Evolutionary conservation across 2,329 filamentous ascomycete genomes (phyloP).

Genomic region (Graphilbum ipis-grandicollis): DNA sequence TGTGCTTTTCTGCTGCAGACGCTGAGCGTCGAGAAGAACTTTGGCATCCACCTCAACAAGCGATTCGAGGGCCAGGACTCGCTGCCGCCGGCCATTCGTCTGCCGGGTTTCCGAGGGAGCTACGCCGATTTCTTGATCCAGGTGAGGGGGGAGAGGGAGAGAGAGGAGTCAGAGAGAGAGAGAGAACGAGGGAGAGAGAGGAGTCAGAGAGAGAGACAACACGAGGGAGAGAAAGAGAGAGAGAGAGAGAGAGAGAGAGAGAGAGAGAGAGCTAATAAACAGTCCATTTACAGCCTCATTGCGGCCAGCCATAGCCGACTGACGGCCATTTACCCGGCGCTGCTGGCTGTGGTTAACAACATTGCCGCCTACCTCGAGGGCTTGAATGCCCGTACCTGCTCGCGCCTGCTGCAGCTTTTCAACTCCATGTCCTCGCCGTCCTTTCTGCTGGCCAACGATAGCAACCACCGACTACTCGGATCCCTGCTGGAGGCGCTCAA

Average conservation of each 20-base stretch:
- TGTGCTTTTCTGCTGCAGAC: slow-evolving; percentile 95
- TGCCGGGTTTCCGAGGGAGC: slow-evolving; percentile 70
- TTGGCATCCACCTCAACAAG: slow-evolving; percentile 80
- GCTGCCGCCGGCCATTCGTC: slow-evolving; percentile 62
- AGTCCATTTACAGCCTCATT: slow-evolving; percentile 86
- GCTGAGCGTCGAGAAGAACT: slow-evolving; percentile 79
- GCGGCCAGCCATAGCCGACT: slow-evolving; percentile 81
- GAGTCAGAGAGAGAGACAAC: too few species aligned
- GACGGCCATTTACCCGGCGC: slow-evolving; percentile 77
- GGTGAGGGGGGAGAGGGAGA: too few species aligned
- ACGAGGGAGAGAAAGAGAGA: too few species aligned
- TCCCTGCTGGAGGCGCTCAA: slow-evolving; percentile 82
- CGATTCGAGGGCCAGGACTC: slow-evolving; percentile 78
- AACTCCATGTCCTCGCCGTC: slow-evolving; percentile 84
- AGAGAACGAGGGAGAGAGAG: too few species aligned
- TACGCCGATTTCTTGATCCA: slow-evolving; percentile 92
- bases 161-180: too few species aligned
- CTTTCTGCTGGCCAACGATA: slow-evolving; percentile 83
- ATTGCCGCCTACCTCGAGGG: slow-evolving; percentile 71
- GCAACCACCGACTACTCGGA: slow-evolving; percentile 65
- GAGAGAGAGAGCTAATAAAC: too few species aligned
- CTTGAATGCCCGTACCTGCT: slow-evolving; percentile 56
- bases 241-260: too few species aligned
- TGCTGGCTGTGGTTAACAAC: slow-evolving; percentile 87
- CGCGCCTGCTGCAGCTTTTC: slow-evolving; percentile 75